These are phyloP conservation scores for Mallotus repandus DNA, from an alignment of 441 rosid genomes.

Conservation along the genomic window DNA sequence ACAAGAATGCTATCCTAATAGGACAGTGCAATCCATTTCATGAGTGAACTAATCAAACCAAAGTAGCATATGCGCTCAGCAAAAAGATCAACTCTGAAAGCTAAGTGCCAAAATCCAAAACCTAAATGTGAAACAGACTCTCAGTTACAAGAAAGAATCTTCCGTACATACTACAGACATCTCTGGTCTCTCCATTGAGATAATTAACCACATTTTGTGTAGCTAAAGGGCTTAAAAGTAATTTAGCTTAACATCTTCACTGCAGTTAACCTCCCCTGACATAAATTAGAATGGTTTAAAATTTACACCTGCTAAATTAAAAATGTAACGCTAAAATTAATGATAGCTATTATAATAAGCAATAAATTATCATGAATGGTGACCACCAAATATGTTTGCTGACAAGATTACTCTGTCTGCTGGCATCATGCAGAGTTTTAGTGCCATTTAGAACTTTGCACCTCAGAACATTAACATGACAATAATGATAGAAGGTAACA, in stretches of 20 bases:
- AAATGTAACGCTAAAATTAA: background rate
- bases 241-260: too few relatives aligned
- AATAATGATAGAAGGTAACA: constrained; percentile 1
- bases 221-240: background rate
- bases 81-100: background rate
- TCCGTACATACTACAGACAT: too few relatives aligned
- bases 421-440: background rate
- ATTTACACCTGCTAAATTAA: background rate
- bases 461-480: constrained; percentile 8
- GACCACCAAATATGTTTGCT: background rate
- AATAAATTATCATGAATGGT: background rate
- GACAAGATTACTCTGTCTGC: background rate
- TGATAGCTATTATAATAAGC: background rate
- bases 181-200: background rate
- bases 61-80: background rate
- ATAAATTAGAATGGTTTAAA: background rate
- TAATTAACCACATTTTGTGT: background rate
- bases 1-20: background rate
- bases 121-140: background rate
- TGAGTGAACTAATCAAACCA: background rate
- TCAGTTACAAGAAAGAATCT: background rate
- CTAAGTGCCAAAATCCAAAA: background rate
- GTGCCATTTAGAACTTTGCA: constrained; percentile 5
- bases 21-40: background rate
- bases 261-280: too few relatives aligned